Evolutionary conservation across 495 filamentous ascomycete genomes (phyloP).

Genomic region (Aspergillus diversus): DNA sequence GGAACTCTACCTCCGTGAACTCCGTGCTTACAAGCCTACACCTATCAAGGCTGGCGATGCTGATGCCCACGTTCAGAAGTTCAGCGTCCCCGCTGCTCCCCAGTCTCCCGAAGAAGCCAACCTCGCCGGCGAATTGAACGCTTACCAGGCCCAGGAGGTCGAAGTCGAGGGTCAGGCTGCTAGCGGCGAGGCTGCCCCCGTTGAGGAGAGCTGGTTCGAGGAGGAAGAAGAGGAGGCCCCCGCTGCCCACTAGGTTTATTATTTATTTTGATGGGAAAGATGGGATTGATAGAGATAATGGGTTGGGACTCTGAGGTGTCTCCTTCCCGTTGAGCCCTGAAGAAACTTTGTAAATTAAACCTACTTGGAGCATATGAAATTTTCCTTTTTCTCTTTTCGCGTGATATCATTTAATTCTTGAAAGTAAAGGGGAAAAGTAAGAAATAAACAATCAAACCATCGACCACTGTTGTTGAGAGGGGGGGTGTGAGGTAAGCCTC

Average conservation of each 20-base stretch:
- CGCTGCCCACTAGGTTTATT: constrained; percentile 50
- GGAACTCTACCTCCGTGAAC: constrained; percentile 93
- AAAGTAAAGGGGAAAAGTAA: not conserved
- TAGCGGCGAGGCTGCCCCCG: constrained; percentile 57
- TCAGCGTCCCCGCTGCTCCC: constrained; percentile 75
- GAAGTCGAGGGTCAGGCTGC: constrained; percentile 87
- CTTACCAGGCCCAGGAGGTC: constrained; percentile 89
- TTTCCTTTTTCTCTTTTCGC: constrained; percentile 26
- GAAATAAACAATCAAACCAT: not conserved
- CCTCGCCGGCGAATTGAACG: constrained; percentile 84
- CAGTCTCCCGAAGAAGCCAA: constrained; percentile 89
- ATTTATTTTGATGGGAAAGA: constrained; percentile 34
- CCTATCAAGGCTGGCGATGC: constrained; percentile 82
- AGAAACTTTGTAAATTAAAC: constrained; percentile 51
- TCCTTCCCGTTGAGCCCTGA: constrained; percentile 40
- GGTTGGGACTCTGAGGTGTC: constrained; percentile 32
- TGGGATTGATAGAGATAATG: constrained; percentile 29
- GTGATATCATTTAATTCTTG: constrained; percentile 2
- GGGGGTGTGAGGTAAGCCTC: not conserved
- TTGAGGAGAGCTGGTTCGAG: constrained; percentile 74
- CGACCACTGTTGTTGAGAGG: not conserved
- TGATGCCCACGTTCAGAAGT: constrained; percentile 90
- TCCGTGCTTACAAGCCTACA: constrained; percentile 88
- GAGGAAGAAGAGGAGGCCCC: constrained; percentile 61
- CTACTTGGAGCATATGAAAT: constrained; percentile 43